These are phyloP conservation scores for Ogataea nakhonphanomensis DNA, from an alignment of 805 yeast genomes.

Conservation along the genomic window DNA sequence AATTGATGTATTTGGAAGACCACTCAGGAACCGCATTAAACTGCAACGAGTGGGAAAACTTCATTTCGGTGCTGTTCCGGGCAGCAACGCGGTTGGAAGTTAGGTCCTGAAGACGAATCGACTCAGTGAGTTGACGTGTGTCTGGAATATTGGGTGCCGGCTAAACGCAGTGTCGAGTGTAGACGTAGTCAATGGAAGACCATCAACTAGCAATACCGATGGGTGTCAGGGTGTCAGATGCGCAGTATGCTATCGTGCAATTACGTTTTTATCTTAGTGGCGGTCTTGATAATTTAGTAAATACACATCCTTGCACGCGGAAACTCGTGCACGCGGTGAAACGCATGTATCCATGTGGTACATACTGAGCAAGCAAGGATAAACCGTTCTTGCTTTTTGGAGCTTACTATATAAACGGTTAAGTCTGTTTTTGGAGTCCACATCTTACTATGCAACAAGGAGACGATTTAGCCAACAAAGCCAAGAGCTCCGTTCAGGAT, in stretches of 20 bases:
- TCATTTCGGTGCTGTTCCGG: slow-evolving; percentile 47
- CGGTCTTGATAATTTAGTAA: too few relatives aligned
- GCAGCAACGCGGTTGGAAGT: slow-evolving; percentile 1
- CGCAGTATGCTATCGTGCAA: too few relatives aligned
- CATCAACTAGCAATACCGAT: too few relatives aligned
- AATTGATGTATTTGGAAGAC: slow-evolving; percentile 89
- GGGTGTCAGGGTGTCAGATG: too few relatives aligned
- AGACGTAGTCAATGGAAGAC: too few relatives aligned
- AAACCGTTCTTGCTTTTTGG: neutral
- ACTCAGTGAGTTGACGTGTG: slow-evolving; percentile 4
- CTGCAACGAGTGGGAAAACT: slow-evolving; percentile 91
- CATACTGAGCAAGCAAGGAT: too few relatives aligned
- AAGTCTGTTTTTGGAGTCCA: neutral
- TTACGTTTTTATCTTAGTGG: too few relatives aligned
- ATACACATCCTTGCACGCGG: neutral
- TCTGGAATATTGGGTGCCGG: slow-evolving; percentile 1
- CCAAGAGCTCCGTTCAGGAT: slow-evolving; percentile 53
- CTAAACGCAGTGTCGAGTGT: neutral
- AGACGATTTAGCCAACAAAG: slow-evolving; percentile 71
- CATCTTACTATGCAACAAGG: slow-evolving; percentile 29
- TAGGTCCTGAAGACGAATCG: slow-evolving; percentile 22
- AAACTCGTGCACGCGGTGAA: neutral
- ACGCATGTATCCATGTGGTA: too few relatives aligned
- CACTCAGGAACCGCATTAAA: slow-evolving; percentile 98
- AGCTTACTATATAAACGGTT: neutral